phyloP scores from a whole-genome alignment of 768 basidiomycete genomes.

The Russula dissimulans region DNA sequence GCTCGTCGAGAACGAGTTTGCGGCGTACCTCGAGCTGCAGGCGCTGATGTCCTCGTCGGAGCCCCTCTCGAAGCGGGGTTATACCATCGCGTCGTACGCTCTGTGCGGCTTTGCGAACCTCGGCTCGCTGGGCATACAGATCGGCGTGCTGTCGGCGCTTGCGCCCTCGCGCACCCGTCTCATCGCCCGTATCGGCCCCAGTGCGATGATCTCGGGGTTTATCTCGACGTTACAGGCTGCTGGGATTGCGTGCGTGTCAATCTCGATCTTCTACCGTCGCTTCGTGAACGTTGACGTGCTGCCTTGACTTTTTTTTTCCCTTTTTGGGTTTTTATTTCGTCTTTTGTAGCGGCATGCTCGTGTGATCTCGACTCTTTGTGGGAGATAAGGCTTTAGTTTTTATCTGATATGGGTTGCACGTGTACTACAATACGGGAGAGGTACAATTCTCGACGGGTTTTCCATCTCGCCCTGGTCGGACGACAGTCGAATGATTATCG shows the following conservation, averaged over 20 bases:
- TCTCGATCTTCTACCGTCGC: not conserved
- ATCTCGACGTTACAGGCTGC: constrained; percentile 55
- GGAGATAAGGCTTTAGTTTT: too few species aligned
- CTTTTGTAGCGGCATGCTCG: constrained; percentile 25
- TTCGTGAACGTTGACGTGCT: not conserved
- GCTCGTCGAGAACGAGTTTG: constrained; percentile 81
- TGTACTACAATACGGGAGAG: too few species aligned
- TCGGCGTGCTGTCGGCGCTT: constrained; percentile 62
- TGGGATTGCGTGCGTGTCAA: constrained; percentile 43
- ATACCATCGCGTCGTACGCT: constrained; percentile 76
- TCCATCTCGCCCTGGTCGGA: too few species aligned
- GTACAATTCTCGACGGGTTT: too few species aligned
- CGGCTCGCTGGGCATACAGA: constrained; percentile 78
- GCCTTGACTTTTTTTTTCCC: not conserved
- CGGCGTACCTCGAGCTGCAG: constrained; percentile 56
- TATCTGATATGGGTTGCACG: too few species aligned
- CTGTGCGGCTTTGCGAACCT: constrained; percentile 90
- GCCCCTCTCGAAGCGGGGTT: constrained; percentile 63
- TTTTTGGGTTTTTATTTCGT: not conserved
- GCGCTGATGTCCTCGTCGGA: constrained; percentile 34
- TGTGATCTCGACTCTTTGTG: constrained; percentile 12
- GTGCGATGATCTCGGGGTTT: constrained; percentile 65
- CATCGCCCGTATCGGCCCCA: constrained; percentile 60
- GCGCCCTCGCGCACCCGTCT: constrained; percentile 59
- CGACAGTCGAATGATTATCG: too few species aligned